Base-by-base conservation (phyloP, 495 filamentous ascomycete genomes). In the Xylaria longipes region DNA sequence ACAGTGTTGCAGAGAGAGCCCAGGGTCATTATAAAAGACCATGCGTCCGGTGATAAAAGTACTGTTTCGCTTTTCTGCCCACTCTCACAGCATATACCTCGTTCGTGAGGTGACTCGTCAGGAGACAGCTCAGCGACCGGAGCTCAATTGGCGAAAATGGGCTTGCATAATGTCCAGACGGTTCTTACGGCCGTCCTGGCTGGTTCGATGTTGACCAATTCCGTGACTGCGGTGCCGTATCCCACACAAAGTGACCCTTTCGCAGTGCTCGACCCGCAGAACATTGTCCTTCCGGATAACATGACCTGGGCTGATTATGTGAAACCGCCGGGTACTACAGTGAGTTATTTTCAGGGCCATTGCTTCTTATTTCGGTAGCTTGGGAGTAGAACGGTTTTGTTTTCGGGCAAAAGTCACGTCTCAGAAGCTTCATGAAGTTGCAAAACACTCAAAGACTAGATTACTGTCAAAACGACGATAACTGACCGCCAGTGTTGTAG, bases 271-370 rank as follows among this genome's bases (percentile, higher is more conserved):
- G 79, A 82, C 67, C 76, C 75, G 46, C 81, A 83, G 72, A 77
- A 80, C 35, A 77, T 80, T 76, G 80, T 81, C 11, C 81, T 82
- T 70, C 82, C 82, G 5, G 82, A 82, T 60, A 80, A 81, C 69
- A 84, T 84, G 81, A 84, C 82, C 15, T 83, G 81, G 81, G 76
- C 45, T 29, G 82, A 84, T 69, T 84, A 75, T 75, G 74, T 72
- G 22, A 56, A 63, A 5, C 78, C 78, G 0, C 82, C 82, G 0
- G 75, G 77, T 0, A 82, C 80, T 37, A 77, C 73, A 35, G 57
- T 60, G 57, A 60, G 57, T 60, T 22, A 56, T 29, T 15, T 3
- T 29, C 52, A 17, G 14, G 12, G 12, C 8, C 1, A 60, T 22
- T 11, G 9, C 33, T 8, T 37, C n/a, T 60, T 8, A 39, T n/a